Percentiles rank a stretch among this genome's conserved stretches.
Conservation (phyloP, 2,329 filamentous ascomycete genomes). For the Rhexocercosporidium sp. region DNA sequence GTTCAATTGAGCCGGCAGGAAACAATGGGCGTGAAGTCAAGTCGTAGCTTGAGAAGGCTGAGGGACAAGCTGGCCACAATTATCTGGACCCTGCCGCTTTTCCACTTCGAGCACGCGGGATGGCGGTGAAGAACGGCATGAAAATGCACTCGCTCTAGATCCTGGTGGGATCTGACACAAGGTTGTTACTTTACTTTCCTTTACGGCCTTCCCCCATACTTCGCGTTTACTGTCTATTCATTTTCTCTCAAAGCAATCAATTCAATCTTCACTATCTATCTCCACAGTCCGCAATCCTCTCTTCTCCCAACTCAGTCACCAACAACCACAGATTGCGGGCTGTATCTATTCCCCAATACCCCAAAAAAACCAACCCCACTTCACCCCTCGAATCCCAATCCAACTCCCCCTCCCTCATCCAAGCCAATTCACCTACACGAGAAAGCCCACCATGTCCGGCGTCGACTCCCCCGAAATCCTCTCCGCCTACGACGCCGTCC, state of each 20-base stretch:
- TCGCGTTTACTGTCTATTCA: neutral
- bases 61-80: constrained; percentile 26
- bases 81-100: constrained; percentile 16
- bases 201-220: neutral
- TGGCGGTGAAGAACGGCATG: constrained; percentile 7
- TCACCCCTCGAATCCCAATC: constrained; percentile 12
- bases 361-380: constrained; percentile 8
- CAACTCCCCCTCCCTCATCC: no score
- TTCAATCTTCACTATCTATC: neutral
- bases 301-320: neutral
- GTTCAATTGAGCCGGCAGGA: neutral
- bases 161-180: constrained; percentile 15
- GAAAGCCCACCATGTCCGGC: constrained; percentile 54
- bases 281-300: constrained; percentile 18
- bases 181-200: constrained; percentile 2
- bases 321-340: constrained; percentile 11
- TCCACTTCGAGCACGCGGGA: constrained; percentile 5
- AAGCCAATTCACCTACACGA: no score
- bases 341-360: neutral
- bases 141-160: neutral
- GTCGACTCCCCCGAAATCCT: constrained; percentile 63
- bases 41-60: constrained; percentile 11
- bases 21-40: constrained; percentile 7
- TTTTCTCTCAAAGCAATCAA: neutral
- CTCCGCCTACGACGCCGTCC: constrained; percentile 69